A percentile compares a stretch with the other conserved stretches of the same genome.
phyloP scores from a whole-genome alignment of 2,329 filamentous ascomycete species.

The Nemania diffusa region DNA sequence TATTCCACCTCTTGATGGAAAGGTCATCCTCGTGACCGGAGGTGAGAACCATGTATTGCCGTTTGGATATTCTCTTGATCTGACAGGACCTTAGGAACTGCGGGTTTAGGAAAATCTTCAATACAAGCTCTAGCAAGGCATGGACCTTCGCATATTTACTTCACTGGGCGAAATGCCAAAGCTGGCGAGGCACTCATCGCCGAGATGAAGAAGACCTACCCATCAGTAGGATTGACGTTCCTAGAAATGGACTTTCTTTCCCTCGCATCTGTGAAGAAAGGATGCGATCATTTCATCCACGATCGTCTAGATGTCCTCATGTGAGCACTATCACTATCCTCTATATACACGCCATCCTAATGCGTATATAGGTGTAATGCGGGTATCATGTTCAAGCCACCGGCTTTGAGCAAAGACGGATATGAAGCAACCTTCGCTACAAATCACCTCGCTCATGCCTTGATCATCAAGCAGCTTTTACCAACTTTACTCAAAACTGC shows the following conservation, averaged over 20 bases:
- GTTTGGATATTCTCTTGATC: not conserved
- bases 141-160: conserved; percentile 62
- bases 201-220: conserved; percentile 45
- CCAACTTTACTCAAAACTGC: conserved; percentile 43
- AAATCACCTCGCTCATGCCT: conserved; percentile 59
- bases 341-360: not conserved
- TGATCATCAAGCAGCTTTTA: conserved; percentile 52
- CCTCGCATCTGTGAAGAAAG: conserved; percentile 52
- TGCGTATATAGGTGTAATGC: conserved; percentile 51
- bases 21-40: conserved; percentile 57
- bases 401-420: conserved; percentile 53
- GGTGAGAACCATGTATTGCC: conserved; percentile 40
- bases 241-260: conserved; percentile 56
- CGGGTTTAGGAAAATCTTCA: conserved; percentile 56
- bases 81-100: conserved; percentile 45
- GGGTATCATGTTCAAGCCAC: conserved; percentile 54
- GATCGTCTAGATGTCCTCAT: conserved; percentile 58
- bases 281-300: conserved; percentile 48
- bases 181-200: conserved; percentile 55
- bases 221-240: conserved; percentile 44
- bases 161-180: conserved; percentile 60
- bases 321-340: conserved; percentile 12
- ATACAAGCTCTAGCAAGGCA: conserved; percentile 55
- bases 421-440: conserved; percentile 59
- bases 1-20: conserved; percentile 52